phyloP scores from a whole-genome alignment of 805 yeast species.

The Teunomyces tritomae region DNA sequence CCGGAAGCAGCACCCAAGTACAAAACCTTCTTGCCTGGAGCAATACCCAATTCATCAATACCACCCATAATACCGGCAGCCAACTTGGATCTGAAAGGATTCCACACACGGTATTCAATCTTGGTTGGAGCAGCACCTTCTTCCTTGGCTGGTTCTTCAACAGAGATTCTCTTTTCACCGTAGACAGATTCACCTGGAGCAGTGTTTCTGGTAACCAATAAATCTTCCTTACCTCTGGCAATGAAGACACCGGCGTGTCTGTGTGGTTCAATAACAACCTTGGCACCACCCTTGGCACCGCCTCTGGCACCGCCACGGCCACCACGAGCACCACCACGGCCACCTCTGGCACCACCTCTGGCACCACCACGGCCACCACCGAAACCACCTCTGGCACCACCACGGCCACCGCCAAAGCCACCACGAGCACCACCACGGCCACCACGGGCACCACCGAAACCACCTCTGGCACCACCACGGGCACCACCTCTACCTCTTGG shows the following conservation, averaged over 20 bases:
- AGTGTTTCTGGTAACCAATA: conserved; percentile 91
- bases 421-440: conserved; percentile 54
- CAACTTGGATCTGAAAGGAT: conserved; percentile 98
- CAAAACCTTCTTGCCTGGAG: conserved; percentile 96
- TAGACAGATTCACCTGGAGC: conserved; percentile 99
- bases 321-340: conserved; percentile 52
- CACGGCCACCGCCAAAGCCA: conserved; percentile 29
- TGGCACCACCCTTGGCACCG: conserved; percentile 89
- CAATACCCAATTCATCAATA: conserved; percentile 94
- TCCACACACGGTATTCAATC: conserved; percentile 99
- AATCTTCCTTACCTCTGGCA: conserved; percentile 99
- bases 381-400: conserved; percentile 49
- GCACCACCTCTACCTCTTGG: conserved; percentile 63
- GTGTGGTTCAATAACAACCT: conserved; percentile 97
- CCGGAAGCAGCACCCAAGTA: conserved; percentile 99
- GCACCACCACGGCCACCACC: conserved; percentile 36
- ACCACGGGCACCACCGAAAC: conserved; percentile 58
- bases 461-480: conserved; percentile 44
- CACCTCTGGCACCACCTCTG: conserved; percentile 33
- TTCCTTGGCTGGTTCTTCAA: conserved; percentile 89
- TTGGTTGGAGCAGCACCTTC: conserved; percentile 89
- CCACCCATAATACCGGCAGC: conserved; percentile 99
- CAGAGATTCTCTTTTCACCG: conserved; percentile 94
- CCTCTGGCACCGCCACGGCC: conserved; percentile 71
- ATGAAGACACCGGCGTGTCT: conserved; percentile 98